These are phyloP conservation scores for Erodium maritimum DNA, from an alignment of 345 rosid genomes.

Conservation along the genomic window DNA sequence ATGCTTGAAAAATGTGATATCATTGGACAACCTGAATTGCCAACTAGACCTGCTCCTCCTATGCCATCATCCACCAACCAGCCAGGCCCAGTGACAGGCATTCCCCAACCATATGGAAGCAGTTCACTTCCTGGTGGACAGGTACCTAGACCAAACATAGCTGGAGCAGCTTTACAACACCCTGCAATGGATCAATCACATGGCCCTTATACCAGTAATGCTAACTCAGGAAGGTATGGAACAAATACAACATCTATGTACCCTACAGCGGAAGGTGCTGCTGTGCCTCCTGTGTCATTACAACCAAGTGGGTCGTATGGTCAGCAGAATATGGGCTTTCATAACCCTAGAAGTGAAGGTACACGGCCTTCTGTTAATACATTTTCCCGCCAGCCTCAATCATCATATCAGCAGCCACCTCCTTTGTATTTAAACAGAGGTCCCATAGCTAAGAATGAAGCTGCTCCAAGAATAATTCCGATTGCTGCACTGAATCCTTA, in stretches of 20 bases:
- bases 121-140: no score
- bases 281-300: constrained; percentile 22
- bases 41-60: constrained; percentile 20
- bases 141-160: no score
- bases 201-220: constrained; percentile 15
- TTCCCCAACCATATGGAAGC: no score
- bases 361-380: constrained; percentile 21
- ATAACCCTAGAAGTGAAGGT: constrained; percentile 30
- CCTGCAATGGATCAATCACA: background rate
- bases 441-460: constrained; percentile 59
- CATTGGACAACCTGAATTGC: constrained; percentile 44
- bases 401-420: constrained; percentile 39
- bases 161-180: no score
- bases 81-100: no score
- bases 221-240: constrained; percentile 26
- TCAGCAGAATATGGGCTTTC: constrained; percentile 25
- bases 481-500: constrained; percentile 84
- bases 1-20: constrained; percentile 25
- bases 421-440: constrained; percentile 59
- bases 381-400: constrained; percentile 17
- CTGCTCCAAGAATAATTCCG: constrained; percentile 59
- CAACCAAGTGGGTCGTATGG: constrained; percentile 20
- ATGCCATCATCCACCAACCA: constrained; percentile 4
- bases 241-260: constrained; percentile 21
- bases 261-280: constrained; percentile 25